Evolutionary conservation across 2,329 filamentous ascomycete genomes (phyloP).

Genomic region (Teratosphaeria gauchensis): DNA sequence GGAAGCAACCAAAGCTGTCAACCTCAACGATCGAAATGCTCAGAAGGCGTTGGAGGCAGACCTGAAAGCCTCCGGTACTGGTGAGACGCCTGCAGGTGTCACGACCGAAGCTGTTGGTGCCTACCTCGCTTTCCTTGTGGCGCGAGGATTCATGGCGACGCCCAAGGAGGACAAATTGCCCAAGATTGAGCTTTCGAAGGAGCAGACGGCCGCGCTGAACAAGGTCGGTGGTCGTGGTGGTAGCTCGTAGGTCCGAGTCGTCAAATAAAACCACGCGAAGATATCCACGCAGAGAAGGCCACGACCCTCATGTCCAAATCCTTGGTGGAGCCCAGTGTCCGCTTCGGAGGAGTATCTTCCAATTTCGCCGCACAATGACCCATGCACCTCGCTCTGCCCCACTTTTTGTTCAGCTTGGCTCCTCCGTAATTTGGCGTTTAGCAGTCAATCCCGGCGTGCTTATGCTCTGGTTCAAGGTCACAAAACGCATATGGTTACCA

Average conservation of each 20-base stretch:
- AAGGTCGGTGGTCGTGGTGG: constrained; percentile 46
- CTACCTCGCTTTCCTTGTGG: constrained; percentile 55
- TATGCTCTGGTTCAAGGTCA: not conserved
- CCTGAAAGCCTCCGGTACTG: constrained; percentile 40
- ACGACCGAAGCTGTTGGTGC: constrained; percentile 51
- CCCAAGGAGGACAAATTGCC: constrained; percentile 36
- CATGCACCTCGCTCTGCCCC: not conserved
- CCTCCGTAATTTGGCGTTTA: not conserved
- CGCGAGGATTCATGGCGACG: constrained; percentile 51
- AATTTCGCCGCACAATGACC: not conserved
- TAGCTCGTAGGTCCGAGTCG: not conserved
- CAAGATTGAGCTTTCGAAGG: constrained; percentile 33
- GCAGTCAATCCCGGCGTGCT: not conserved
- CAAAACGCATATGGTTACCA: not conserved
- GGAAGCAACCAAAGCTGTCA: constrained; percentile 58
- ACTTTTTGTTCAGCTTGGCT: not conserved
- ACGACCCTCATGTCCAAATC: not conserved
- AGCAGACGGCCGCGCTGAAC: constrained; percentile 40
- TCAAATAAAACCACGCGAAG: not conserved
- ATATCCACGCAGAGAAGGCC: not conserved
- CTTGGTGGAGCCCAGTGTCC: not conserved
- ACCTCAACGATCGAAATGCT: constrained; percentile 65
- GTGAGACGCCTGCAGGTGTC: constrained; percentile 48
- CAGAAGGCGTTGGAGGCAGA: constrained; percentile 55
- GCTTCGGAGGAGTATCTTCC: not conserved